A percentile compares a stretch with the other conserved stretches of the same genome.
Conservation (phyloP, 345 rosid species). For the Eucalyptus polybractea region DNA sequence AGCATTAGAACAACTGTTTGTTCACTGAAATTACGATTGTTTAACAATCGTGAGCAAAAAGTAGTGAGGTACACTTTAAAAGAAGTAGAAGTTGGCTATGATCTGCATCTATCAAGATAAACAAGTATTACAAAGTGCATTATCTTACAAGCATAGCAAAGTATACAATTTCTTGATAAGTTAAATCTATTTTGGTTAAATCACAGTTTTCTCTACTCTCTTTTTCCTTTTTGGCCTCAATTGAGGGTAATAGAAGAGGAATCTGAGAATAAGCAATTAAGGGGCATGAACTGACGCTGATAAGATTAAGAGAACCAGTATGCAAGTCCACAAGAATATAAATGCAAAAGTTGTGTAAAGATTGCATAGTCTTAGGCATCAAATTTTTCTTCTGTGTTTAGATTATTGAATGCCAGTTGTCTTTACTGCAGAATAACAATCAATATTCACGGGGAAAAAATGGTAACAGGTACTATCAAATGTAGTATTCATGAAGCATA, state of each 20-base stretch:
- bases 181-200: background rate
- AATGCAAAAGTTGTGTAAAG: background rate
- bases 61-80: background rate
- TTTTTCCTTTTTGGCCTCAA: background rate
- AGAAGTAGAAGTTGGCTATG: background rate
- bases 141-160: background rate
- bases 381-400: background rate
- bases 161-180: background rate
- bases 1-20: background rate
- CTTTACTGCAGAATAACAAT: background rate
- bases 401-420: background rate
- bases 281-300: background rate
- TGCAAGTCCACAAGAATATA: background rate
- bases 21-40: background rate
- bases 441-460: background rate
- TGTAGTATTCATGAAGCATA: background rate
- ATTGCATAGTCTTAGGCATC: background rate
- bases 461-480: background rate
- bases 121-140: background rate
- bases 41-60: background rate
- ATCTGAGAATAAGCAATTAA: background rate
- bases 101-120: background rate
- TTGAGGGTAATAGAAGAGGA: background rate
- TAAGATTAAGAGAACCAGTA: background rate
- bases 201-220: background rate